Evolutionary conservation across 1,284 basidiomycete genomes (phyloP), one percentile per base, ranked within the genome.

Genomic region (Hemileia vastatrix): DNA sequence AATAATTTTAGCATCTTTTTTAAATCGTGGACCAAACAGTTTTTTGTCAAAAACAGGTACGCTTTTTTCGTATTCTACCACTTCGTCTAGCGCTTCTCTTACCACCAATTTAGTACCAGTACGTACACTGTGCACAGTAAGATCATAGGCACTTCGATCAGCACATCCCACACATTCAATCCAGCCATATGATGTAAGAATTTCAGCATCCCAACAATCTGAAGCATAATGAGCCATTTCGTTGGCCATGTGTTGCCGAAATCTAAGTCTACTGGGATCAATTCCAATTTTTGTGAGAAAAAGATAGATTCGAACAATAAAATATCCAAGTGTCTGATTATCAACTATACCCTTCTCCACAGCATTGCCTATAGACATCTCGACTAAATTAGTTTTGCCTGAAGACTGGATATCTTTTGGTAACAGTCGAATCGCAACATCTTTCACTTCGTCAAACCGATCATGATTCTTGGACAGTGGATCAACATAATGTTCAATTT

Each of bases 111-210:
- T 81, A 64, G 78, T 80, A 70, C 79, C 78, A 15, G 77, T 78
- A 60, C 71, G 69, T 65, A 77, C 77, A 61, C 78, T 76, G 76
- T 83, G 83, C 24, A 83, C 82, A n/a, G 80, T 82, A 58, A 84
- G 72, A 69, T 98, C 95, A 78, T 96, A 98, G 31, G 95, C 95
- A 8, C 90, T 90, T 60, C 95, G 86, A 78, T 99, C 94, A 51
- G 95, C 94, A 78, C 95, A 98, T n/a, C 94, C 95, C 55, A 97
- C 93, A 77, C 94, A 98, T 79, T 98, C 95, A 65, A 91, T 94
- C 95, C 95, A 98, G 56, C 94, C 94, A 70, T 86, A 87, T 52
- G 88, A 88, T 60, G 90, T 93, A 71, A 92, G 83, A 68, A 98
- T 96, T 80, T 98, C 94, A 64, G 93, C 93, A 76, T 98, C 94